Percentiles rank a stretch among this genome's conserved stretches.
Evolutionary conservation across 2,329 filamentous ascomycete species (phyloP).

Genomic region (Cladophialophora psammophila): DNA sequence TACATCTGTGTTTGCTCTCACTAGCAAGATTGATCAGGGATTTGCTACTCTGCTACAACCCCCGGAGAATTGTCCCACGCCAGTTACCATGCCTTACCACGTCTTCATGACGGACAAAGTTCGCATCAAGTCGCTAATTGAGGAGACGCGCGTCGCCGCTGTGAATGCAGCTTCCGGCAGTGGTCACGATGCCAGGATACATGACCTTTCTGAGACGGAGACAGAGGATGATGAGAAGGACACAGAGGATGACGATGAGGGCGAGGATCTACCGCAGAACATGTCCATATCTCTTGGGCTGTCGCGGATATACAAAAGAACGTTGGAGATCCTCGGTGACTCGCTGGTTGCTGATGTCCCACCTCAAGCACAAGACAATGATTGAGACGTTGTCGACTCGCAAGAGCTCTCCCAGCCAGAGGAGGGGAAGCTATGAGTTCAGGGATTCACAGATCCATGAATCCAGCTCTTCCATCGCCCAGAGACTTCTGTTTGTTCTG

Average conservation of each 20-base stretch:
- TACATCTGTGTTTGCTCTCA: conserved; percentile 72
- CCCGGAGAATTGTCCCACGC: conserved; percentile 63
- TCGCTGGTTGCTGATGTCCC: conserved; percentile 16
- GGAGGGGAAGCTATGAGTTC: not conserved
- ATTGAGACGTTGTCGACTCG: not conserved
- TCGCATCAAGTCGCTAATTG: conserved; percentile 61
- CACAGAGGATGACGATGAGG: conserved; percentile 19
- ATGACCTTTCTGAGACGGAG: conserved; percentile 31
- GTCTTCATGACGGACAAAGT: conserved; percentile 85
- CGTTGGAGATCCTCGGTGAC: conserved; percentile 41
- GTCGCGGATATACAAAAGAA: conserved; percentile 38
- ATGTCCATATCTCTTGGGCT: conserved; percentile 32
- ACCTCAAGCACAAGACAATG: conserved; percentile 12
- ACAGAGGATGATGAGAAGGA: conserved; percentile 33
- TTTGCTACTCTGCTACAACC: conserved; percentile 75
- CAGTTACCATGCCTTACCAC: conserved; percentile 65
- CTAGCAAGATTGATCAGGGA: conserved; percentile 82
- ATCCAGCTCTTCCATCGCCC: not conserved
- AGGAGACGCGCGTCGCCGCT: conserved; percentile 37
- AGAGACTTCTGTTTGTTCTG: not conserved
- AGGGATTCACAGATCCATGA: not conserved
- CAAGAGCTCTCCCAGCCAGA: too few species aligned
- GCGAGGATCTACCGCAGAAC: conserved; percentile 11
- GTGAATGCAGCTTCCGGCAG: conserved; percentile 35
- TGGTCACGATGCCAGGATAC: conserved; percentile 23